phyloP scores from a whole-genome alignment of 352 stramenopile species.

The Globisporangium mamillatum region DNA sequence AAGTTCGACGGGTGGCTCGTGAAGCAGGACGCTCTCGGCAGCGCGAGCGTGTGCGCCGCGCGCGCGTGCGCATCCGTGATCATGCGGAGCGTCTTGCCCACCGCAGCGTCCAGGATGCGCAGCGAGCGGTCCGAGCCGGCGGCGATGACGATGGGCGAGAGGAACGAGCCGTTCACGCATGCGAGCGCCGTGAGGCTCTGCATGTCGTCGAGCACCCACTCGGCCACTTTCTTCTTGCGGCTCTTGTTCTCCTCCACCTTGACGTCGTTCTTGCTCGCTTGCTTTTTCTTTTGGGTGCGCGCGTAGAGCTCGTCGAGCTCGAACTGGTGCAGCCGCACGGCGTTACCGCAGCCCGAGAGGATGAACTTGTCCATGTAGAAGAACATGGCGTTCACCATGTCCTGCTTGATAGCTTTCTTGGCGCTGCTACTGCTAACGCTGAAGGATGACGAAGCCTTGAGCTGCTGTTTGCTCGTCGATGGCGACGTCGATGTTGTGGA shows the following conservation, averaged over 20 bases:
- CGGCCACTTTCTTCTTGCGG: conserved; percentile 59
- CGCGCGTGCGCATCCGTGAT: conserved; percentile 64
- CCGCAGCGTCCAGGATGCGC: conserved; percentile 68
- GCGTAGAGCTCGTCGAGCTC: conserved; percentile 62
- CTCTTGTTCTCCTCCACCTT: conserved; percentile 50
- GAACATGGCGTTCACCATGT: conserved; percentile 70
- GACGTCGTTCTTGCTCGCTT: conserved; percentile 40
- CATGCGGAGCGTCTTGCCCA: conserved; percentile 47
- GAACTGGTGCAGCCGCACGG: conserved; percentile 68
- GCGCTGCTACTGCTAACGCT: conserved; percentile 29
- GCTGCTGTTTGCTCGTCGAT: conserved; percentile 13
- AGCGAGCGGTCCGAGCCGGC: conserved; percentile 76
- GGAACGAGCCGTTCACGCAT: conserved; percentile 77
- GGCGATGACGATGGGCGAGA: conserved; percentile 74
- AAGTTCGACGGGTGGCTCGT: conserved; percentile 70
- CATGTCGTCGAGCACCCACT: conserved; percentile 63
- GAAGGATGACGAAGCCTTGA: conserved; percentile 18
- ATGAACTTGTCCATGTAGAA: conserved; percentile 91
- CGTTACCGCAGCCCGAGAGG: conserved; percentile 60
- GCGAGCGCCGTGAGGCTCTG: conserved; percentile 65
- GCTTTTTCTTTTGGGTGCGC: conserved; percentile 32
- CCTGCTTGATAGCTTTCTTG: conserved; percentile 47
- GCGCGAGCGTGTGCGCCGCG: conserved; percentile 56
- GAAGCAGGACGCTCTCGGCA: conserved; percentile 68
- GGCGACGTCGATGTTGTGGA: conserved; percentile 30